Evolutionary conservation across 305 asterid species (phyloP).

Genomic region (Fraxinus ornus): DNA sequence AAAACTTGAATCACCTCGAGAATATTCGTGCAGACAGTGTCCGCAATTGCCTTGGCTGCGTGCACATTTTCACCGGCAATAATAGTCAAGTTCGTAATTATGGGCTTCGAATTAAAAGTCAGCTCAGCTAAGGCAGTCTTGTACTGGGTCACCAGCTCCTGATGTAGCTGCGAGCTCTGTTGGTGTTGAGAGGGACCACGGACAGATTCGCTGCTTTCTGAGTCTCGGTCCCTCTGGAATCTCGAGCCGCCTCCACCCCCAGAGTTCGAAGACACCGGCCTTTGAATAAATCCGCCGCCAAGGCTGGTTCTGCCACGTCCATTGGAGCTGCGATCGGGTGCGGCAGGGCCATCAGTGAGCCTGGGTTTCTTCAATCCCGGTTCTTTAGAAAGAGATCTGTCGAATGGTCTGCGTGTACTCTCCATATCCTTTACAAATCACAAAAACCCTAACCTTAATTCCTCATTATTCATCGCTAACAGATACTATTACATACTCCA

Average conservation of each 20-base stretch:
- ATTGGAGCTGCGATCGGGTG: constrained; percentile 55
- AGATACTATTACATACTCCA: constrained; percentile 14
- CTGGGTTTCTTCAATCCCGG: constrained; percentile 81
- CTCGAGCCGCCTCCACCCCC: constrained; percentile 35
- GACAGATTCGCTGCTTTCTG: constrained; percentile 48
- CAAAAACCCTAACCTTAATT: constrained; percentile 34
- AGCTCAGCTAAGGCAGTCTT: constrained; percentile 77
- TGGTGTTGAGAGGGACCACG: constrained; percentile 55
- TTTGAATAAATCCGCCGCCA: constrained; percentile 39
- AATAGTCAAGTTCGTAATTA: constrained; percentile 82
- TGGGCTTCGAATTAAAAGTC: constrained; percentile 86
- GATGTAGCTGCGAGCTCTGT: constrained; percentile 46
- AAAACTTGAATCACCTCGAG: constrained; percentile 75
- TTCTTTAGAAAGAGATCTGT: constrained; percentile 48
- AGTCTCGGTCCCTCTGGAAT: constrained; percentile 41
- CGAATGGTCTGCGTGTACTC: constrained; percentile 44
- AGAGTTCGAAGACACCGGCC: constrained; percentile 35
- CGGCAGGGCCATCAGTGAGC: constrained; percentile 48
- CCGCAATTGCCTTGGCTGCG: constrained; percentile 78
- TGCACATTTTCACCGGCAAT: constrained; percentile 85
- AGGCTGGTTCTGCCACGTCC: constrained; percentile 32
- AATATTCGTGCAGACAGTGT: constrained; percentile 63
- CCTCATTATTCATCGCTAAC: constrained; percentile 20
- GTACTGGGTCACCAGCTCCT: constrained; percentile 78
- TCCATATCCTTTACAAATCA: constrained; percentile 43